Conservation (phyloP, 805 yeast genomes). For the Pichia kluyveri region DNA sequence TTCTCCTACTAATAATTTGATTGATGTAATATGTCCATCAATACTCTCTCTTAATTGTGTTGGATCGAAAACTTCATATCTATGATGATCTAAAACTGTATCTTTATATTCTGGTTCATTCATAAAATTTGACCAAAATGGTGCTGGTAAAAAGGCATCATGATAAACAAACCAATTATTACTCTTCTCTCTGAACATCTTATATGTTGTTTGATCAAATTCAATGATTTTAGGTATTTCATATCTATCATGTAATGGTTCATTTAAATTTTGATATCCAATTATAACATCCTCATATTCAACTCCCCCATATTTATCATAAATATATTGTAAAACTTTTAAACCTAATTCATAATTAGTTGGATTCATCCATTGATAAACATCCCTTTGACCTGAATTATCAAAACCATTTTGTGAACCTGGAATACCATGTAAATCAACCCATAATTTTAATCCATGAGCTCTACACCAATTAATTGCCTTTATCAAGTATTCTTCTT, state of each 20-base stretch:
- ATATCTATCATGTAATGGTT: slow-evolving; percentile 52
- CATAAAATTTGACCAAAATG: slow-evolving; percentile 40
- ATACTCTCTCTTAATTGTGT: slow-evolving; percentile 47
- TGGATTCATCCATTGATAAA: slow-evolving; percentile 32
- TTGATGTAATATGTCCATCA: slow-evolving; percentile 50
- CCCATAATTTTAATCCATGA: slow-evolving; percentile 55
- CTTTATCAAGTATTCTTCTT: slow-evolving; percentile 51
- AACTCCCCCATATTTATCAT: slow-evolving; percentile 41
- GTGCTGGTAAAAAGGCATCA: slow-evolving; percentile 53
- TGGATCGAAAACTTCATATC: slow-evolving; percentile 79
- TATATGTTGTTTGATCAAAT: slow-evolving; percentile 35
- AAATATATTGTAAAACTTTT: slow-evolving; percentile 40
- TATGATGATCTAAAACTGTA: slow-evolving; percentile 80
- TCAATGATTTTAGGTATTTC: slow-evolving; percentile 33
- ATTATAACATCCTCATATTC: slow-evolving; percentile 47
- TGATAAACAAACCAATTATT: slow-evolving; percentile 45
- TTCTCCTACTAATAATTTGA: slow-evolving; percentile 40
- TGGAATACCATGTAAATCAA: slow-evolving; percentile 76
- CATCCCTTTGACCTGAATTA: slow-evolving; percentile 60
- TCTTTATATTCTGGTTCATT: slow-evolving; percentile 23
- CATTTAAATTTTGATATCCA: slow-evolving; percentile 65
- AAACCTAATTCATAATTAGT: slow-evolving; percentile 40
- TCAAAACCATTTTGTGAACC: slow-evolving; percentile 86
- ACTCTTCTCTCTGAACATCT: slow-evolving; percentile 31
- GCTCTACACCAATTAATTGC: slow-evolving; percentile 62